phyloP scores from a whole-genome alignment of 495 filamentous ascomycete genomes.

The Xylaria curta region DNA sequence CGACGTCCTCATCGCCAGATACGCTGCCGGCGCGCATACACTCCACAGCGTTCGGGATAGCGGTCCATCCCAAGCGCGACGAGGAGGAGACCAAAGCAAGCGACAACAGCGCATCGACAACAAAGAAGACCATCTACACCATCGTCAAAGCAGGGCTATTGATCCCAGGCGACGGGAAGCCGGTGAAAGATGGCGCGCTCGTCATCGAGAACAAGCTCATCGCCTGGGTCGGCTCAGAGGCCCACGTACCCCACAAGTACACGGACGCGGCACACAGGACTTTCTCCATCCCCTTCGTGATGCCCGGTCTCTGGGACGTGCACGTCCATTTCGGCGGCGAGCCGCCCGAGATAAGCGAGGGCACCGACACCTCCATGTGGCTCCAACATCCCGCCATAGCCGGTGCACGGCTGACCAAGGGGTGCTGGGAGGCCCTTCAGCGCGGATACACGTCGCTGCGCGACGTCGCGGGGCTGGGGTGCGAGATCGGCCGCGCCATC shows the following conservation, averaged over 20 bases:
- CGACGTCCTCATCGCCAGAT: background rate
- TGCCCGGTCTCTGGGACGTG: conserved; percentile 63
- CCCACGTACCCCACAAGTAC: conserved; percentile 45
- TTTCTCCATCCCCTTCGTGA: conserved; percentile 48
- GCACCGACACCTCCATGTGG: conserved; percentile 29
- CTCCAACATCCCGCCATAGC: conserved; percentile 38
- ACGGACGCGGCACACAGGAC: conserved; percentile 26
- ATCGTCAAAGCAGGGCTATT: conserved; percentile 49
- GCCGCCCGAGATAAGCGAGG: conserved; percentile 13
- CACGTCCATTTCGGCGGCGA: conserved; percentile 53
- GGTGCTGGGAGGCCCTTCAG: conserved; percentile 51
- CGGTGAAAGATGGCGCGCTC: conserved; percentile 47
- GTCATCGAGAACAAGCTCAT: conserved; percentile 52
- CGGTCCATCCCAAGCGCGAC: conserved; percentile 29
- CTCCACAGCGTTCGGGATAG: conserved; percentile 40
- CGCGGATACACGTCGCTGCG: conserved; percentile 61
- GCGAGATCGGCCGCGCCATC: conserved; percentile 52
- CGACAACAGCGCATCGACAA: background rate
- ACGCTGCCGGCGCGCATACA: conserved; percentile 28
- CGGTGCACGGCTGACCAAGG: conserved; percentile 48
- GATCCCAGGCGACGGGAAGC: conserved; percentile 54
- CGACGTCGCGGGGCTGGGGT: conserved; percentile 54
- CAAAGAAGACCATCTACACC: conserved; percentile 35
- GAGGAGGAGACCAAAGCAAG: conserved; percentile 12
- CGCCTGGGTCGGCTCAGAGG: conserved; percentile 48